phyloP scores from a whole-genome alignment of 805 yeast genomes.

The Candida patagonica region DNA sequence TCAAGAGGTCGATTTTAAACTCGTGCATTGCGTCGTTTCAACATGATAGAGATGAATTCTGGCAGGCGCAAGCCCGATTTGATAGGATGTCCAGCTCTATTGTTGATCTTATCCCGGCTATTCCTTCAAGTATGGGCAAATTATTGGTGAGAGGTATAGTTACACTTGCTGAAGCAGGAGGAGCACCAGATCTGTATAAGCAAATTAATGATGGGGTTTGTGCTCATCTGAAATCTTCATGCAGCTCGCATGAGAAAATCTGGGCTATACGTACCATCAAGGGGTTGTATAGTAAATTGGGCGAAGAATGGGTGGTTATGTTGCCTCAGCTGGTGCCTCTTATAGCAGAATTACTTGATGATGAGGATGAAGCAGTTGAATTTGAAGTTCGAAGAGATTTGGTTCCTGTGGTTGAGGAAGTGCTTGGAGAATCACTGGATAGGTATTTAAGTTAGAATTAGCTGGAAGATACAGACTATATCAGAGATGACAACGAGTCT shows the following conservation, averaged over 20 bases:
- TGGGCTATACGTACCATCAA: constrained; percentile 79
- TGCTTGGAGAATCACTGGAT: constrained; percentile 90
- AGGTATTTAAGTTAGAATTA: constrained; percentile 23
- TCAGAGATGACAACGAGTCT: too few relatives aligned
- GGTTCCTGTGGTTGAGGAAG: constrained; percentile 84
- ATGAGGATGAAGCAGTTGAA: constrained; percentile 90
- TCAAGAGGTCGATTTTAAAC: constrained; percentile 65
- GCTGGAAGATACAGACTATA: constrained; percentile 5
- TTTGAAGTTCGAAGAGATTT: constrained; percentile 82
- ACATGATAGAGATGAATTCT: constrained; percentile 87
- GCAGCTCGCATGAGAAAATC: constrained; percentile 45
- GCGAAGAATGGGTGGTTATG: constrained; percentile 87
- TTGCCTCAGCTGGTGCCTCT: constrained; percentile 93
- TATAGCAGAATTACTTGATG: constrained; percentile 91
- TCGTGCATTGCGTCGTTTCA: constrained; percentile 75
- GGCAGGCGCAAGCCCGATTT: constrained; percentile 84
- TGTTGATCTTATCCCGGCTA: constrained; percentile 52
- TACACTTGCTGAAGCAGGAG: constrained; percentile 58
- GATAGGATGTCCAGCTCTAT: constrained; percentile 58
- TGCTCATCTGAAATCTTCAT: constrained; percentile 55
- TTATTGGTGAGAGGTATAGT: constrained; percentile 73
- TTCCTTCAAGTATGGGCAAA: constrained; percentile 70
- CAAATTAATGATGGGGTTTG: constrained; percentile 54
- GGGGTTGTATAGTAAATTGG: constrained; percentile 77
- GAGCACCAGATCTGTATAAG: constrained; percentile 56